Percentiles rank a stretch among this genome's conserved stretches.
These are phyloP conservation scores for Nitzschia inconspicua DNA, from an alignment of 108 stramenopile species.

Conservation along the genomic window DNA sequence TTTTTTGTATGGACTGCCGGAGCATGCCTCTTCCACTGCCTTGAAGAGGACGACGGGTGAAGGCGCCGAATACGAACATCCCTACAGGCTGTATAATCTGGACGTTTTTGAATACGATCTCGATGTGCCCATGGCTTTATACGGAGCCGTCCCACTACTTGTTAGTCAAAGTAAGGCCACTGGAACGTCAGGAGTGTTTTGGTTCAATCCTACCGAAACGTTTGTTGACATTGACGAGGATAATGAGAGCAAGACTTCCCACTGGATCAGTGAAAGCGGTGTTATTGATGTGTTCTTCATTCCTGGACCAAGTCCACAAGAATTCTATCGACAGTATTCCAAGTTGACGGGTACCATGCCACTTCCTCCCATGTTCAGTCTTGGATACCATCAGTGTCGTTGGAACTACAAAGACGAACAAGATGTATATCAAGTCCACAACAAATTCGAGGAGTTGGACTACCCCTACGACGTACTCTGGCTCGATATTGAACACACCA, in stretches of 20 bases:
- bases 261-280: constrained; percentile 95
- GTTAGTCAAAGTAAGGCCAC: constrained; percentile 63
- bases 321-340: constrained; percentile 87
- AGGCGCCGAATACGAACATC: constrained; percentile 84
- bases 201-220: constrained; percentile 98
- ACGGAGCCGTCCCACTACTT: constrained; percentile 93
- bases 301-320: constrained; percentile 69
- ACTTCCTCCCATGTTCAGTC: constrained; percentile 93
- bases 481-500: constrained; percentile 99
- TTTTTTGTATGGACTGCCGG: constrained; percentile 94
- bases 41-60: constrained; percentile 81
- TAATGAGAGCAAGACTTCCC: constrained; percentile 47
- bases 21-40: constrained; percentile 91
- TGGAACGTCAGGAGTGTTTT: constrained; percentile 91
- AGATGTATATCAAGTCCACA: constrained; percentile 92
- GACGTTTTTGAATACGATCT: constrained; percentile 99
- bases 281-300: constrained; percentile 88
- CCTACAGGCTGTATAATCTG: constrained; percentile 98
- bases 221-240: constrained; percentile 89
- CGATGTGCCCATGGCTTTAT: constrained; percentile 97
- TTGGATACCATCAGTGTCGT: constrained; percentile 99
- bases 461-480: constrained; percentile 99
- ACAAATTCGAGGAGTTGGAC: constrained; percentile 92
- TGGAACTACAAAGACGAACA: constrained; percentile 99
- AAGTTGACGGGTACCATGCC: constrained; percentile 81